These are phyloP conservation scores for Sistotremastrum niveocremeum DNA, from an alignment of 768 basidiomycete genomes.

Conservation along the genomic window DNA sequence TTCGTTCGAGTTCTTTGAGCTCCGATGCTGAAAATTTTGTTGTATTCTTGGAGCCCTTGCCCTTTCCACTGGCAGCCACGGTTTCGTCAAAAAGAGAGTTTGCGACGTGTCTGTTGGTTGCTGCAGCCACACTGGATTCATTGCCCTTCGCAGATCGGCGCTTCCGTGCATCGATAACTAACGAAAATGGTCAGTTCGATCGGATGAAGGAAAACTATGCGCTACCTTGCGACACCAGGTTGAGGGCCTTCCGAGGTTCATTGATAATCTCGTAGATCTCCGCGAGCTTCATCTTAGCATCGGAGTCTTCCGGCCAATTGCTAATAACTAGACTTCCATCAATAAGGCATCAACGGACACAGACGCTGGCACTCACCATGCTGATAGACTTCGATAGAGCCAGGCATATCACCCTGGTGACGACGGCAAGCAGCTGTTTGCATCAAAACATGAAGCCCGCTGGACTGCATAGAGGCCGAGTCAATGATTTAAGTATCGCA, in stretches of 20 bases:
- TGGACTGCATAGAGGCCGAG: slow-evolving; percentile 37
- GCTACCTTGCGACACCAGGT: slow-evolving; percentile 71
- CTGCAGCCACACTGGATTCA: slow-evolving; percentile 21
- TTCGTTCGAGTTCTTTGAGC: slow-evolving; percentile 45
- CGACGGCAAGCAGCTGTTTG: slow-evolving; percentile 77
- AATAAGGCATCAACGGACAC: neutral
- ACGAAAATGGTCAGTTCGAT: neutral
- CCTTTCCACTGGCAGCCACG: slow-evolving; percentile 23
- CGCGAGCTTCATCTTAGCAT: slow-evolving; percentile 82
- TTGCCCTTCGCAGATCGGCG: slow-evolving; percentile 4
- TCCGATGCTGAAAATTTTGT: slow-evolving; percentile 45
- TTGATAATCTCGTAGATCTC: slow-evolving; percentile 79
- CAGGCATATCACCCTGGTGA: slow-evolving; percentile 57
- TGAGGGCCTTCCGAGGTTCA: slow-evolving; percentile 68
- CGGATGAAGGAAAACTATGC: neutral
- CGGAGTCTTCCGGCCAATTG: slow-evolving; percentile 61
- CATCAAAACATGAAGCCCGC: slow-evolving; percentile 51
- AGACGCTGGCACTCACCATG: slow-evolving; percentile 37
- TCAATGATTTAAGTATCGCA: neutral
- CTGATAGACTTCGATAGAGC: slow-evolving; percentile 75
- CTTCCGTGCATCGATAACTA: slow-evolving; percentile 24
- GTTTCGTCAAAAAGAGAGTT: slow-evolving; percentile 55
- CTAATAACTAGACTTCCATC: slow-evolving; percentile 39
- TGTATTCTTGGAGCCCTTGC: slow-evolving; percentile 19
- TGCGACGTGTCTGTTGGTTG: slow-evolving; percentile 3